These are phyloP conservation scores for Hymenoscyphus scutula DNA, from an alignment of 2,329 filamentous ascomycete species.

Conservation along the genomic window DNA sequence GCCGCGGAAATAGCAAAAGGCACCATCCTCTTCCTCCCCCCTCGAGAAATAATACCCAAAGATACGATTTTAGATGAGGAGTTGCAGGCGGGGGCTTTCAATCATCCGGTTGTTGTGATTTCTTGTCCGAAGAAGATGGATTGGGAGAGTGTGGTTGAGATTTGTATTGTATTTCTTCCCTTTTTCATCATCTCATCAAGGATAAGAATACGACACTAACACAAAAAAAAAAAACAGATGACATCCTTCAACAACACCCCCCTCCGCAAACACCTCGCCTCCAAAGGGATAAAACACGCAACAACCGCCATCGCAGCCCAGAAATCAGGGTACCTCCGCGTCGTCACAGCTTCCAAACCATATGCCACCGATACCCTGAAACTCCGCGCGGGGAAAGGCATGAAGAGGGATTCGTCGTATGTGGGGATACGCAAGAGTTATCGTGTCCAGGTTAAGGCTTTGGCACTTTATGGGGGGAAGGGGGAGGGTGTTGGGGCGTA, in stretches of 20 bases:
- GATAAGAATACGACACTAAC: too few relatives aligned
- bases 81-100: conserved; percentile 16
- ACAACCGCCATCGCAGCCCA: conserved; percentile 12
- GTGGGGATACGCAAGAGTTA: conserved; percentile 18
- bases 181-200: too few relatives aligned
- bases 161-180: conserved; percentile 18
- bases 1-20: conserved; percentile 11
- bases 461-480: conserved; percentile 19
- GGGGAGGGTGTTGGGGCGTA: conserved; percentile 19
- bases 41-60: conserved; percentile 10
- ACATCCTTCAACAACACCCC: conserved; percentile 21
- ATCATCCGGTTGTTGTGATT: conserved; percentile 20
- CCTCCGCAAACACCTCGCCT: conserved; percentile 17
- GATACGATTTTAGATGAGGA: conserved; percentile 6
- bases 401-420: conserved; percentile 25
- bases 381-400: conserved; percentile 16
- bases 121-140: conserved; percentile 12
- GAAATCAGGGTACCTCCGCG: conserved; percentile 16
- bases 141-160: conserved; percentile 11
- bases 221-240: conserved; percentile 16
- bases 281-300: conserved; percentile 14
- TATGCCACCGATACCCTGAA: conserved; percentile 18
- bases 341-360: conserved; percentile 20
- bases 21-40: conserved; percentile 26
- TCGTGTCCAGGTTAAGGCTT: conserved; percentile 9